Percentiles rank a stretch among this genome's conserved stretches.
Conservation (phyloP, 169 alveolate species). For the Besnoitia besnoiti region DNA sequence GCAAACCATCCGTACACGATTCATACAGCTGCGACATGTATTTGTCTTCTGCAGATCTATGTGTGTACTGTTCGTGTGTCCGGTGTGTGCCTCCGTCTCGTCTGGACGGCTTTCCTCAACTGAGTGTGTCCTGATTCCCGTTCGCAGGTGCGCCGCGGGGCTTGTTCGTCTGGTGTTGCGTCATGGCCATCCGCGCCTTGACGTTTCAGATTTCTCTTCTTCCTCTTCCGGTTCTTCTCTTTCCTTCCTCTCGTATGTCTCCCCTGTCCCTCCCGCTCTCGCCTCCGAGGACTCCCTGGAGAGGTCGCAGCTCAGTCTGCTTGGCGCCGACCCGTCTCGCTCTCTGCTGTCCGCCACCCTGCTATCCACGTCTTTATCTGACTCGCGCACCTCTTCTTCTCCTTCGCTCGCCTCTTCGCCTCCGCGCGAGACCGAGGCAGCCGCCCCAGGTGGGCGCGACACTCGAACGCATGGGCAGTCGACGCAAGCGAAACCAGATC, state of each 20-base stretch:
- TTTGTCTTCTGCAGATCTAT: too few species aligned
- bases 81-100: too few species aligned
- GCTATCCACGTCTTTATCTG: background rate
- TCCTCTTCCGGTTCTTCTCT: background rate
- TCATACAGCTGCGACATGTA: too few species aligned
- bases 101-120: too few species aligned
- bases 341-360: background rate
- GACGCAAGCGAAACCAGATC: background rate
- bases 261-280: background rate
- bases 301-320: background rate
- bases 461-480: too few species aligned
- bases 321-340: background rate
- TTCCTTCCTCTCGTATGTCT: background rate
- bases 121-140: background rate
- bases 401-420: too few species aligned
- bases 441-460: too few species aligned
- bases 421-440: too few species aligned
- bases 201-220: background rate
- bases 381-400: background rate
- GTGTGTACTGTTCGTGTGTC: too few species aligned
- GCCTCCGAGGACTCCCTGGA: background rate
- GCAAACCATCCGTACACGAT: too few species aligned
- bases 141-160: conserved; percentile 7
- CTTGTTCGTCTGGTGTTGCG: background rate
- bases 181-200: conserved; percentile 31